Base-by-base conservation (phyloP, 345 rosid genomes). In the Brassica nigra region DNA sequence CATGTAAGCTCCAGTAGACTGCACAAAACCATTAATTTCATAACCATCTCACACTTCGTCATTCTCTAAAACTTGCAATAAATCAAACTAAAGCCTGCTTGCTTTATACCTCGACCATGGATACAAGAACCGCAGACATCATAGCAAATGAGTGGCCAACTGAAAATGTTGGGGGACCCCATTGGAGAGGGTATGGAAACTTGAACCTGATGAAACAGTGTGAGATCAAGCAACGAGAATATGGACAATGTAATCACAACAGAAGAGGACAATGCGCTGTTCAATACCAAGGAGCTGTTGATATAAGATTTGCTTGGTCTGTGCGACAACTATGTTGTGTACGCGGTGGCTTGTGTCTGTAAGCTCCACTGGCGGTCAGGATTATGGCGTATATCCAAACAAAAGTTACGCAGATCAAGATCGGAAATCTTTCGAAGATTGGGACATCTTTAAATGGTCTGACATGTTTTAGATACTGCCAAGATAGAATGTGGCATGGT, bases 131-230 rank as follows among this genome's bases (percentile, higher is more conserved):
- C 10, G 98, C 91, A 76, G 97, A 88, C 91, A 93, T 90, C 97
- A 95, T 92, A 71, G 97, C 98, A 78, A 95, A 90, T 28, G 91
- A 87, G 83, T 96, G 99, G 54, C 97, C 95, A 27, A 93, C 99
- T 36, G 95, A 83, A 84, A 96, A 96, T 34, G 95, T 93, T 10
- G 99, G 99, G 12, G 99, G 85, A 0, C 99, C 99, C 99, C 99
- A 95, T 66, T 95, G 99, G 27, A 95, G 91, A 71, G 99, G 99
- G 82, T 93, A 95, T 37, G 99, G 99, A 71, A 95, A 83, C 78
- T 84, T 89, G 79, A 95, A 87, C 99, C 99, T 95, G 82, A 23
- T 23, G 27, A 23, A 23, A 23, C 27, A 23, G 27, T 23, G 71
- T 65, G 36, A 82, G 37, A 6, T 54, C 52, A 37, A 8, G 27